These are phyloP conservation scores for Steccherinum ochraceum DNA, from an alignment of 768 basidiomycete genomes.

Conservation along the genomic window DNA sequence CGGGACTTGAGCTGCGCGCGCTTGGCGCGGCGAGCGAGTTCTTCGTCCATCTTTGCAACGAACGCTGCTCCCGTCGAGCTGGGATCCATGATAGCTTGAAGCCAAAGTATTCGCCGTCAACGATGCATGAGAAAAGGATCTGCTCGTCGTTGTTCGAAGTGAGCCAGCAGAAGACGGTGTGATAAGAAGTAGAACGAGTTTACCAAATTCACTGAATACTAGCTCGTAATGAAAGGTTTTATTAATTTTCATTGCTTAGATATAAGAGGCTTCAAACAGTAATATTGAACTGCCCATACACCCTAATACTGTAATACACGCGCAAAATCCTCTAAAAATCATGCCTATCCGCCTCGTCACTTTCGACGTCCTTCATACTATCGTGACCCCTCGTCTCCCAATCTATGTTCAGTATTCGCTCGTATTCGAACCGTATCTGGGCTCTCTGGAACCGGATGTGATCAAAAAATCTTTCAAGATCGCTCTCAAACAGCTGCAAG, in stretches of 20 bases:
- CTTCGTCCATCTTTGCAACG: conserved; percentile 38
- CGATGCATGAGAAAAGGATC: not conserved
- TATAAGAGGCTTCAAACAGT: no score
- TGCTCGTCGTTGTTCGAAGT: not conserved
- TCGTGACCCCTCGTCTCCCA: conserved; percentile 61
- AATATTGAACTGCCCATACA: no score
- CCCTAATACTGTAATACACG: no score
- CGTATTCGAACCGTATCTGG: conserved; percentile 61
- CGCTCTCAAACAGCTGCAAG: conserved; percentile 47
- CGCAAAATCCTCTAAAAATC: no score
- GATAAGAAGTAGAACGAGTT: no score
- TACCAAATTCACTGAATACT: no score
- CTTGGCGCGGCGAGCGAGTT: conserved; percentile 45
- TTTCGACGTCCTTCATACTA: conserved; percentile 78
- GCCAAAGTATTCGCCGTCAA: no score
- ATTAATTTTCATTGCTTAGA: no score
- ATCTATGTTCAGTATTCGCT: conserved; percentile 62
- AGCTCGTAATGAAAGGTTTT: no score
- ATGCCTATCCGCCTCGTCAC: conserved; percentile 55
- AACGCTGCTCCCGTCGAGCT: not conserved
- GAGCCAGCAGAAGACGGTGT: no score
- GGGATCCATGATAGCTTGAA: not conserved
- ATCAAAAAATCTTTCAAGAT: conserved; percentile 55
- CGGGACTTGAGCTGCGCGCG: conserved; percentile 53
- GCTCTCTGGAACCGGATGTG: conserved; percentile 44